Evolutionary conservation across 1,284 basidiomycete species (phyloP), one percentile per base, ranked within the genome.

Genomic region (Stereum hirsutum): DNA sequence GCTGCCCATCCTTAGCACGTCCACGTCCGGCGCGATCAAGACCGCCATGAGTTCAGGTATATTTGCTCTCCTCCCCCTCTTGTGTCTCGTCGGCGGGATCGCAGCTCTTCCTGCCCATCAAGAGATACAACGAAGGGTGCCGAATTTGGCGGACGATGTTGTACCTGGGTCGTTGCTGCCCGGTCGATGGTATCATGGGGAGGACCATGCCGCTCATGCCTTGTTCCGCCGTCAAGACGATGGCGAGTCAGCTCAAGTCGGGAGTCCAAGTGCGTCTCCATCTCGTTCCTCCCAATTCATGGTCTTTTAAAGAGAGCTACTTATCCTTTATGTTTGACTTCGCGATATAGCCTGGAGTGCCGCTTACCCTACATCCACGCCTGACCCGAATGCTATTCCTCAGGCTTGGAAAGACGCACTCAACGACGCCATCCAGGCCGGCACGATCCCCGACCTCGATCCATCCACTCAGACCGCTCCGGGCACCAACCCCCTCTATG

Each of bases 381-480:
- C 73, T 11, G 67, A 74, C 54, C 53, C 67, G 2, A 55, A 55
- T 20, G 47, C 57, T 6, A 66, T 82, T 46, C 82, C 87, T 6
- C 54, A 66, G 45, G 63, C 62, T 34, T 92, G 89, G 89, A 58
- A 73, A 27, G 68, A 76, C 54, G 83, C 85, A 8, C 69, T 89
- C 52, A 67, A 75, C 47, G 65, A 62, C 3, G 86, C 84, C 21
- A 67, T 81, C 32, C 54, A 66, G 12, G 74, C 78, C 6, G 84
- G 84, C 37, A 75, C 74, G 51, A 88, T 92, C 39, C 89, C 89
- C 11, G 57, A 78, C 54, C 67, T 89, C 44, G 77, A 84, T 7
- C 48, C 57, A 30, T 62, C 79, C 2, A 68, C 63, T 7, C 60
- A 61, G 44, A 44, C 48, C 1, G 60, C 58, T 26, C 57, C 63